phyloP scores from a whole-genome alignment of 768 basidiomycete genomes.

The Boletellus ananiceps region DNA sequence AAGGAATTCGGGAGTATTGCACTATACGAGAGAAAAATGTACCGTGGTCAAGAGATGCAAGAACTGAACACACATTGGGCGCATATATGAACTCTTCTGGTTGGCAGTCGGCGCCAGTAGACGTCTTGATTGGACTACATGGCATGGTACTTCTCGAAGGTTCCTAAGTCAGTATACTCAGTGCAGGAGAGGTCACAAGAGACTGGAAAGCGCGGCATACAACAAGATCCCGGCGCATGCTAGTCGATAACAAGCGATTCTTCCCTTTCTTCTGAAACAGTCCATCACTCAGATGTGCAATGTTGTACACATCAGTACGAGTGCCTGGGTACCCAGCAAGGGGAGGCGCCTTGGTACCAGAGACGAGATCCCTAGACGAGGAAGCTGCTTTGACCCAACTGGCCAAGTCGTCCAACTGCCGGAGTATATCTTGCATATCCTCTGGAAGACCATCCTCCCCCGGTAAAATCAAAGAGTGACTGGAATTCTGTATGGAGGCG shows the following conservation, averaged over 20 bases:
- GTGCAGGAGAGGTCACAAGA: background rate
- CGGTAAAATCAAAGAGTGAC: background rate
- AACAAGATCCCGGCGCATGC: background rate
- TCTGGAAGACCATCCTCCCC: slow-evolving; percentile 19
- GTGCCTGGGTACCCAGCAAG: background rate
- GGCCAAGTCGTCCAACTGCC: slow-evolving; percentile 27
- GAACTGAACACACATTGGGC: slow-evolving; percentile 18
- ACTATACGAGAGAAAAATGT: slow-evolving; percentile 1
- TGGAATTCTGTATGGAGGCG: background rate
- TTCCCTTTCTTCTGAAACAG: slow-evolving; percentile 19
- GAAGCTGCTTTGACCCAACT: slow-evolving; percentile 23
- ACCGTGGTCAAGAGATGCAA: background rate
- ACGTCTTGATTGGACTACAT: background rate
- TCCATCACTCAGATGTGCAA: background rate
- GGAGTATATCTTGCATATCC: slow-evolving; percentile 26
- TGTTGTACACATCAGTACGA: background rate
- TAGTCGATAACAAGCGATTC: slow-evolving; percentile 11
- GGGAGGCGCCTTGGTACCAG: background rate
- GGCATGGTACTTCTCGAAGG: background rate
- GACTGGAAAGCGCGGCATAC: slow-evolving; percentile 10
- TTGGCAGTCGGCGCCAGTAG: background rate
- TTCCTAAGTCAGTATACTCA: slow-evolving; percentile 7
- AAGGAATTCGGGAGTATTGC: slow-evolving; percentile 29
- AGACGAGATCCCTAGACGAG: slow-evolving; percentile 7
- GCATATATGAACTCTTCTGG: slow-evolving; percentile 28